phyloP scores from a whole-genome alignment of 2,329 filamentous ascomycete genomes.

The Diaporthe destruens region DNA sequence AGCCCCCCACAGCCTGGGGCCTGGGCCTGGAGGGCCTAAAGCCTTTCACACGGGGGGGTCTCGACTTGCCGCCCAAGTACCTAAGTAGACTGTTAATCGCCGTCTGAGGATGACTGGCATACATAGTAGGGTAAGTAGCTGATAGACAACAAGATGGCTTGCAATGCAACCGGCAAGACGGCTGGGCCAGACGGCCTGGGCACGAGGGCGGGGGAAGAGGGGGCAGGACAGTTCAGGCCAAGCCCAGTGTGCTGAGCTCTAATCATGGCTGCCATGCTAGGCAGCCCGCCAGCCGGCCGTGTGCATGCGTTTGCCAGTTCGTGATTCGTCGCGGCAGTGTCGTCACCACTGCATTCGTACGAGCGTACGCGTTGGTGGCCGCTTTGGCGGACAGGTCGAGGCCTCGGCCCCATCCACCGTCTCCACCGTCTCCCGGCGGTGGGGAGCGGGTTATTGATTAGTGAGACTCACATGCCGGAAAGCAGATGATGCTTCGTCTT shows the following conservation, averaged over 20 bases:
- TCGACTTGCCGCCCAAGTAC: too few relatives aligned
- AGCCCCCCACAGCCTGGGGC: background rate
- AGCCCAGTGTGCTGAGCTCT: slow-evolving; percentile 18
- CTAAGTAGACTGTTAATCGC: too few relatives aligned
- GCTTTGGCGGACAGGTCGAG: slow-evolving; percentile 30
- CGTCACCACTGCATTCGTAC: slow-evolving; percentile 26
- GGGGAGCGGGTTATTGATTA: too few relatives aligned
- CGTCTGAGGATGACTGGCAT: too few relatives aligned
- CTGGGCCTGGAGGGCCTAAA: background rate
- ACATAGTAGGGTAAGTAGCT: too few relatives aligned
- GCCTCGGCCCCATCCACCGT: background rate
- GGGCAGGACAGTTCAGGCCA: slow-evolving; percentile 22
- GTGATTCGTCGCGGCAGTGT: slow-evolving; percentile 10
- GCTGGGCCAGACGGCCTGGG: background rate
- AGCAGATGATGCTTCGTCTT: slow-evolving; percentile 8
- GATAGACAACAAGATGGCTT: too few relatives aligned
- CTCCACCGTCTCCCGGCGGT: too few relatives aligned
- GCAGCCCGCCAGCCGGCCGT: slow-evolving; percentile 24
- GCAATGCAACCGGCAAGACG: too few relatives aligned
- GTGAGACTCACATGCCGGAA: slow-evolving; percentile 30
- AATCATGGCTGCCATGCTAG: slow-evolving; percentile 2
- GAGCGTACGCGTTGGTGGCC: slow-evolving; percentile 32
- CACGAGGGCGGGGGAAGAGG: background rate
- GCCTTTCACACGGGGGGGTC: too few relatives aligned
- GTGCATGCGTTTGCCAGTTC: background rate